Evolutionary conservation across 192 early-diverging fungal species (phyloP), one percentile per base, ranked within the genome.

Genomic region (Ambispora gerdemannii): DNA sequence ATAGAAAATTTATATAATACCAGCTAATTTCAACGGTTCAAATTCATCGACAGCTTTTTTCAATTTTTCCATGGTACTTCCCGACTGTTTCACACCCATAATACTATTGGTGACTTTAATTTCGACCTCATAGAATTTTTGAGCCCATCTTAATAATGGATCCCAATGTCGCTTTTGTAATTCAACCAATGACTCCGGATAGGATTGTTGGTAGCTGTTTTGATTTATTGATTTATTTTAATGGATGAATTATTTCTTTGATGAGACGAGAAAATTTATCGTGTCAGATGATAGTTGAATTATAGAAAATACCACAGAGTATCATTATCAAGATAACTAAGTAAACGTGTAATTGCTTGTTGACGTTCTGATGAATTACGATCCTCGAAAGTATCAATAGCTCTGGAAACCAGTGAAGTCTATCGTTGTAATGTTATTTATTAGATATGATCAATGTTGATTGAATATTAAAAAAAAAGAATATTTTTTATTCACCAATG

Each of bases 371-470:
- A 72, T 11, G 80, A 51, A 63, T 87, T 64, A 24, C 33, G 15
- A 25, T 58, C 53, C 27, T 78, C 69, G 35, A 94, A 84, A 0
- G 84, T 87, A 72, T 95, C 94, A 36, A 94, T 87, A 0, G 94
- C 87, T 32, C 95, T 86, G 55, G 88, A 84, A 3, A 95, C 82
- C n/a, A 98, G 80, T 4, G 94, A 95, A 0, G 96, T 98, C 84
- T 91, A 76, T 15, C 32, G 32, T 3, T 7, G 20, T 50, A 19
- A 0, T 27, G 28, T 47, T 34, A 38, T 32, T 31, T 61, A 25
- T 20, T 32, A 52, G 2, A 8, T 53, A 28, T 19, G 49, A 47
- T 56, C 34, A 43, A 67, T 22, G 50, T 34, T 47, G 0, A 52
- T 31, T 3, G 10, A 50, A 27, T 13, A 63, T 30, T 51, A 19